These are phyloP conservation scores for Aspergillus clavatus DNA, from an alignment of 2,329 filamentous ascomycete genomes.

Conservation along the genomic window DNA sequence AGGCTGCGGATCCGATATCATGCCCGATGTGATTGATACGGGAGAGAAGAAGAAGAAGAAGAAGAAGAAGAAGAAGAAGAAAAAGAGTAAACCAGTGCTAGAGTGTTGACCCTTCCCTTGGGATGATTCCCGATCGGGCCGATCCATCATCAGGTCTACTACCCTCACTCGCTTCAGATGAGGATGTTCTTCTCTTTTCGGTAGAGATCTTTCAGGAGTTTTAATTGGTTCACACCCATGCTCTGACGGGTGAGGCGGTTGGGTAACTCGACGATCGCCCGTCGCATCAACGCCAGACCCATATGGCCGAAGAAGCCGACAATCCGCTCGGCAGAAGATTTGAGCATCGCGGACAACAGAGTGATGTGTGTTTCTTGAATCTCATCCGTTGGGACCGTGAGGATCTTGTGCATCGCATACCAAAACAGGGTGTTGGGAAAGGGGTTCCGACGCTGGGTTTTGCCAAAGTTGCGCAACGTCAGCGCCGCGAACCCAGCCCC, in stretches of 20 bases:
- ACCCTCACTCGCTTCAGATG: too few relatives aligned
- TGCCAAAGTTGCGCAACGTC: conserved; percentile 74
- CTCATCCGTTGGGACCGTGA: conserved; percentile 65
- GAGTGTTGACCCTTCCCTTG: too few relatives aligned
- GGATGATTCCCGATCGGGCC: too few relatives aligned
- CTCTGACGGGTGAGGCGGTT: conserved; percentile 29
- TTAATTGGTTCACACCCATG: conserved; percentile 37
- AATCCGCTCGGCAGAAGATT: conserved; percentile 69
- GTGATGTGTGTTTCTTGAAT: conserved; percentile 69
- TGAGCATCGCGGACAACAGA: conserved; percentile 66
- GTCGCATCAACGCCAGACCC: conserved; percentile 64
- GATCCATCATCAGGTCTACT: too few relatives aligned
- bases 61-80: too few relatives aligned
- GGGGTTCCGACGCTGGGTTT: conserved; percentile 63
- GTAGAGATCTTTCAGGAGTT: conserved; percentile 36
- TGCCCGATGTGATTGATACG: too few relatives aligned
- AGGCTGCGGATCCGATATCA: too few relatives aligned
- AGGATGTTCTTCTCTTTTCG: conserved; percentile 34
- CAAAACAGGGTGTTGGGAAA: conserved; percentile 80
- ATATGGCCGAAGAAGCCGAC: conserved; percentile 75
- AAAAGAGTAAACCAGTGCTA: too few relatives aligned
- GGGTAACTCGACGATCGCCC: conserved; percentile 71
- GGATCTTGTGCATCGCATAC: conserved; percentile 68
- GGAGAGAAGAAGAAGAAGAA: too few relatives aligned
- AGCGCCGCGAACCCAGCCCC: conserved; percentile 80